A percentile compares a stretch with the other conserved stretches of the same genome.
phyloP scores from a whole-genome alignment of 805 yeast species.

The baker's yeast (Saccharomyces cerevisiae) region DNA sequence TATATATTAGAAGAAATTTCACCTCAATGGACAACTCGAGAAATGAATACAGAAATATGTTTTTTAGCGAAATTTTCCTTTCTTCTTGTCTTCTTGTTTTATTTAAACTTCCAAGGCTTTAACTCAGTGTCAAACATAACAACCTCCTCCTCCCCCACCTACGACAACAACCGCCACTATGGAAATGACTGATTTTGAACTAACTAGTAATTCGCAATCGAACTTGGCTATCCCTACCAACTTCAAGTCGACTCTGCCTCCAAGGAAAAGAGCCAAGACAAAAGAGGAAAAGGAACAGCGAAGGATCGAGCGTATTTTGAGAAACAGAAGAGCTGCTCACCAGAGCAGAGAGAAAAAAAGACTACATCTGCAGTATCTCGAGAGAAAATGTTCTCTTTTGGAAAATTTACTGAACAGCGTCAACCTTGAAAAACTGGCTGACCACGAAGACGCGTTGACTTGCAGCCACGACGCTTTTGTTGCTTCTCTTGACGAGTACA shows the following conservation, averaged over 20 bases:
- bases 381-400: conserved; percentile 36
- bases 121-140: neutral
- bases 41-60: neutral
- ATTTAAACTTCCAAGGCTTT: neutral
- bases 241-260: conserved; percentile 60
- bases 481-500: neutral
- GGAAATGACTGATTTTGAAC: neutral
- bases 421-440: conserved; percentile 9
- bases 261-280: conserved; percentile 93
- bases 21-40: neutral
- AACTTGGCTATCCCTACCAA: conserved; percentile 26
- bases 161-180: neutral
- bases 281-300: conserved; percentile 96
- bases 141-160: neutral
- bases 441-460: neutral
- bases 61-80: neutral
- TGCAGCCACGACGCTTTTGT: neutral
- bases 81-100: neutral
- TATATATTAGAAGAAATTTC: neutral
- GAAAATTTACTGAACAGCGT: conserved; percentile 19
- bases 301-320: conserved; percentile 80
- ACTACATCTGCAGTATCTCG: conserved; percentile 79
- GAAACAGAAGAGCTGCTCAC: conserved; percentile 96
- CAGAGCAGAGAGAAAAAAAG: conserved; percentile 96
- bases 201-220: neutral